These are phyloP conservation scores for Ophiostoma perfectum DNA, from an alignment of 2,329 filamentous ascomycete genomes.

Conservation along the genomic window DNA sequence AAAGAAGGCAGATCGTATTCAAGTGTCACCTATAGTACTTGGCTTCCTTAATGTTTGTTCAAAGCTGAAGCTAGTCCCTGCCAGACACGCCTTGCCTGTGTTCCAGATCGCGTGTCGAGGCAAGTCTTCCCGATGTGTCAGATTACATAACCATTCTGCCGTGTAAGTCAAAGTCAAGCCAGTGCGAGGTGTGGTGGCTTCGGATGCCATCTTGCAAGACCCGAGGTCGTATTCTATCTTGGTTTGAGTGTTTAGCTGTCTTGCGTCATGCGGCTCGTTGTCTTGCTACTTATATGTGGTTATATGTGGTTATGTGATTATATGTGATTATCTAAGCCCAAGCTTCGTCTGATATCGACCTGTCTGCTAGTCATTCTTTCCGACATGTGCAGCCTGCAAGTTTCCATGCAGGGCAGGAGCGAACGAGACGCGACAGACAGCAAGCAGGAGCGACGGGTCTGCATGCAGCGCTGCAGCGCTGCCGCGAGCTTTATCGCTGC, in stretches of 20 bases:
- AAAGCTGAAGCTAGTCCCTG: not conserved
- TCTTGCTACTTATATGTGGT: not conserved
- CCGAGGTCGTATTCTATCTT: not conserved
- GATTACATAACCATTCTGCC: conserved; percentile 7
- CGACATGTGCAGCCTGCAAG: not conserved
- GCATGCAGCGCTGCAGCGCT: not conserved
- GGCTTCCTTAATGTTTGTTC: not conserved
- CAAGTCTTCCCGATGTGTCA: conserved; percentile 7
- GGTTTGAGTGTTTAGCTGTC: not conserved
- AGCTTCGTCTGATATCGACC: not conserved
- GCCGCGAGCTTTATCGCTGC: not conserved
- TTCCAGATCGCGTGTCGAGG: conserved; percentile 3
- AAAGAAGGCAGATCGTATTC: no score
- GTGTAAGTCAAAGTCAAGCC: not conserved
- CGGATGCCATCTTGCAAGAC: not conserved
- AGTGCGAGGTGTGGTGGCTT: not conserved
- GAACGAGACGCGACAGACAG: not conserved
- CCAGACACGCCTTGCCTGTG: not conserved
- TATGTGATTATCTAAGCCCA: not conserved
- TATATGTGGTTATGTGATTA: not conserved
- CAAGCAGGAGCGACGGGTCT: conserved; percentile 1
- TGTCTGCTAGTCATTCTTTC: not conserved
- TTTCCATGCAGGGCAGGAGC: conserved; percentile 1
- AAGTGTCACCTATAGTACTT: no score
- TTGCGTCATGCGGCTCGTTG: not conserved